Evolutionary conservation across 768 basidiomycete genomes (phyloP).

Genomic region (Hygrophorus pudorinus): DNA sequence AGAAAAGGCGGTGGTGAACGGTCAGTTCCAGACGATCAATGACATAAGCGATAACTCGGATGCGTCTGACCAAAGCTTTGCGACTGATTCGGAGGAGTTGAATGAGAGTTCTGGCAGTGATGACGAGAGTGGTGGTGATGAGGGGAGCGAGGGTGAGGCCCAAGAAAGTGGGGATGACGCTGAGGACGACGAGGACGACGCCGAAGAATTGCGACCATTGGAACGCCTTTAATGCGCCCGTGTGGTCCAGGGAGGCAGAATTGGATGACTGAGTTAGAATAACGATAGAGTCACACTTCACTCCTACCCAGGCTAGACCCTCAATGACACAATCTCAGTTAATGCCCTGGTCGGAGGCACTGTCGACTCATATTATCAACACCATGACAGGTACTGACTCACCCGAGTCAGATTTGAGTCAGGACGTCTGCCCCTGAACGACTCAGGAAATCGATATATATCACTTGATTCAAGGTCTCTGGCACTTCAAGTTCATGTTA

Average conservation of each 20-base stretch:
- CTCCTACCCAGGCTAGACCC: conserved; percentile 39
- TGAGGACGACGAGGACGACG: conserved; percentile 19
- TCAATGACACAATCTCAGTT: conserved; percentile 46
- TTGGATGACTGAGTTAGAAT: conserved; percentile 20
- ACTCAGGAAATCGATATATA: too few species aligned
- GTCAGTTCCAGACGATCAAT: conserved; percentile 14
- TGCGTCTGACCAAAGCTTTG: conserved; percentile 37
- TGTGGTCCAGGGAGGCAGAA: conserved; percentile 21
- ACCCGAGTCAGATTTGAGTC: too few species aligned
- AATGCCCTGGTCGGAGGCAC: conserved; percentile 51
- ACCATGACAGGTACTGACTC: background rate
- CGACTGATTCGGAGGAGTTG: conserved; percentile 26
- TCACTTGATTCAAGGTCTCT: too few species aligned
- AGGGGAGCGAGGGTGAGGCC: background rate
- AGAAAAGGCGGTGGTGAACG: conserved; percentile 16
- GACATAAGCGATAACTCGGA: conserved; percentile 31
- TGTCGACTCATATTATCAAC: conserved; percentile 28
- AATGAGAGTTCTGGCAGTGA: conserved; percentile 22
- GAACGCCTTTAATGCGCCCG: conserved; percentile 12
- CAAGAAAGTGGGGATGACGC: conserved; percentile 15
- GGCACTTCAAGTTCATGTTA: too few species aligned
- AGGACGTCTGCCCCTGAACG: too few species aligned
- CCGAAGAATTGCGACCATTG: conserved; percentile 19
- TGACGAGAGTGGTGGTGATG: conserved; percentile 17
- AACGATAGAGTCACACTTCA: conserved; percentile 30